phyloP scores from a whole-genome alignment of 2,329 filamentous ascomycete genomes.

The Xylaria sp. region DNA sequence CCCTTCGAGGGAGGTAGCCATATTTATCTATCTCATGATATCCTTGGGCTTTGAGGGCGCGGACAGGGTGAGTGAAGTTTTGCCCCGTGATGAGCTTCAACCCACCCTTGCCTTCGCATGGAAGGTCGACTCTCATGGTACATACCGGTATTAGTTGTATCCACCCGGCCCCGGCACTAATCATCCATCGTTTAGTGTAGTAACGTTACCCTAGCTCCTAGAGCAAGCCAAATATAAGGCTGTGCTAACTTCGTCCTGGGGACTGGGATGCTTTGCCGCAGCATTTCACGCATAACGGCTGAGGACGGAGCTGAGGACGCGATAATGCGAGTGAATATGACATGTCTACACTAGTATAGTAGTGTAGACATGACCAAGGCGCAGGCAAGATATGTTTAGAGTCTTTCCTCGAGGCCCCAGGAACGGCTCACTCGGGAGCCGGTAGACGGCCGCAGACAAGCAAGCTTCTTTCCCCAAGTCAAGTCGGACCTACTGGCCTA shows the following conservation, averaged over 20 bases:
- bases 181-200: conserved; percentile 18
- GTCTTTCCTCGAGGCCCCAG: neutral
- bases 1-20: neutral
- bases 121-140: conserved; percentile 14
- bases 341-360: neutral
- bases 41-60: neutral
- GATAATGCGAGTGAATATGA: neutral
- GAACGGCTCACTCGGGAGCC: neutral
- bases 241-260: neutral
- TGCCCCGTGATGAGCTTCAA: conserved; percentile 6
- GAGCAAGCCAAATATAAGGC: neutral
- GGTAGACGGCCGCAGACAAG: neutral
- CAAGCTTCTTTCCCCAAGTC: neutral
- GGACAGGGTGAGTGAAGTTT: neutral
- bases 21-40: conserved; percentile 19
- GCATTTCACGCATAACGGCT: neutral
- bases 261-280: neutral
- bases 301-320: neutral
- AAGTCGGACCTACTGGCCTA: conserved; percentile 1
- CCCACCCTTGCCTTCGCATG: conserved; percentile 11
- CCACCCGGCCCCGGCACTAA: conserved; percentile 1
- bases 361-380: neutral
- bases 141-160: neutral
- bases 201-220: conserved; percentile 16
- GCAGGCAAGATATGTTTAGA: neutral